Conservation (phyloP, 2,329 filamentous ascomycete genomes). For the Alternaria brassicicola region DNA sequence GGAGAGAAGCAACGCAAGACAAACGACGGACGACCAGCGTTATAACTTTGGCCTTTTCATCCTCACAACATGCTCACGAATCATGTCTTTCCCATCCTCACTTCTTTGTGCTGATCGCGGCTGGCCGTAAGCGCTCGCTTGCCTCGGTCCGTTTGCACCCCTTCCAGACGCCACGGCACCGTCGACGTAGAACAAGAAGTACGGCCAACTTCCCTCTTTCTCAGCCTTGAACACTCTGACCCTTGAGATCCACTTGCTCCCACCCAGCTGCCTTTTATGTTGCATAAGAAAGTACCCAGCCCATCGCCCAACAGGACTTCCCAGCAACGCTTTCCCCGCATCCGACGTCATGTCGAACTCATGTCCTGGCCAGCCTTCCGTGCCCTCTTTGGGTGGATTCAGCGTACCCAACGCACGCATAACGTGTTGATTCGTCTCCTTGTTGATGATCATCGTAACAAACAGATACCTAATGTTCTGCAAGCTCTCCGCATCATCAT, state of each 20-base stretch:
- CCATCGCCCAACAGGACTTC: slow-evolving; percentile 21
- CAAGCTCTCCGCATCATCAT: neutral
- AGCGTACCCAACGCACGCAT: slow-evolving; percentile 11
- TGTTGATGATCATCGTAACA: slow-evolving; percentile 18
- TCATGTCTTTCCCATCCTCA: neutral
- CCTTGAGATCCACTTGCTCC: slow-evolving; percentile 14
- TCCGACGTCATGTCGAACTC: slow-evolving; percentile 24
- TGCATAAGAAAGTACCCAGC: slow-evolving; percentile 23
- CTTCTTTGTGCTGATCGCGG: neutral
- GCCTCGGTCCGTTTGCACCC: no score
- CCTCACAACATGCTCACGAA: slow-evolving; percentile 9
- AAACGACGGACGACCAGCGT: neutral
- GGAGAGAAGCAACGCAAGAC: neutral
- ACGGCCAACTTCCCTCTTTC: slow-evolving; percentile 16
- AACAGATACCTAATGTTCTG: slow-evolving; percentile 27
- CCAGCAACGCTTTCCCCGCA: slow-evolving; percentile 24
- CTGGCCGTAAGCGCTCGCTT: neutral
- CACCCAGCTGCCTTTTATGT: slow-evolving; percentile 20
- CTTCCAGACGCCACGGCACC: neutral
- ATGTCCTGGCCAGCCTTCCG: slow-evolving; percentile 21
- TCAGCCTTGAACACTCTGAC: slow-evolving; percentile 20
- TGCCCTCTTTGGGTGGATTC: slow-evolving; percentile 4
- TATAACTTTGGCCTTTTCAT: neutral
- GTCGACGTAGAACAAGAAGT: slow-evolving; percentile 19
- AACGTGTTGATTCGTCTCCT: slow-evolving; percentile 20